Percentiles rank a stretch among this genome's conserved stretches.
Evolutionary conservation across 176 grass and related monocot genomes (phyloP).

Genomic region (Thalia dealbata): DNA sequence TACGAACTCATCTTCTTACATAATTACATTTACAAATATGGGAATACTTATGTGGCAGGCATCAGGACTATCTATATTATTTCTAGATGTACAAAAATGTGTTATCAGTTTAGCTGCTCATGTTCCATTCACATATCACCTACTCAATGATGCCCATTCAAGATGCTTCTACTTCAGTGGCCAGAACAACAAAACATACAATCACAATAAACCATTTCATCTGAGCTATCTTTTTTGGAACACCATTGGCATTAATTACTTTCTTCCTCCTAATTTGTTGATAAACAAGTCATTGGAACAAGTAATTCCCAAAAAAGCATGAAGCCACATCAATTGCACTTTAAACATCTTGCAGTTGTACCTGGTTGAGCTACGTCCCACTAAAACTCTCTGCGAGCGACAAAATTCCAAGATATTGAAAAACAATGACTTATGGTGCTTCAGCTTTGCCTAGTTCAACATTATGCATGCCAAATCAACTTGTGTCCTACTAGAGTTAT

Average conservation of each 20-base stretch:
- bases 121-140: neutral
- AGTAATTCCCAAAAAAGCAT: neutral
- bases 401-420: no score
- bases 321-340: no score
- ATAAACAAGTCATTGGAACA: neutral
- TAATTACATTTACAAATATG: neutral
- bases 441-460: neutral
- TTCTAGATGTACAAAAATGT: neutral
- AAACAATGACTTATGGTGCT: neutral
- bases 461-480: neutral
- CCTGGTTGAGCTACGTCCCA: no score
- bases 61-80: neutral
- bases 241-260: neutral
- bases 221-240: neutral
- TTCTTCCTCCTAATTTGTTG: neutral
- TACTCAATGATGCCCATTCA: neutral
- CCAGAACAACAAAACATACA: neutral
- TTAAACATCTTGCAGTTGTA: no score
- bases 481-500: neutral
- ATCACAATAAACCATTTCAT: neutral
- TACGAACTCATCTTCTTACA: neutral
- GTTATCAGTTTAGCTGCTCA: neutral
- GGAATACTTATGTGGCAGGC: neutral
- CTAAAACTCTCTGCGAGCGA: no score
- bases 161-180: neutral